phyloP scores from a whole-genome alignment of 2,329 filamentous ascomycete genomes.

The Catunica adiposa region DNA sequence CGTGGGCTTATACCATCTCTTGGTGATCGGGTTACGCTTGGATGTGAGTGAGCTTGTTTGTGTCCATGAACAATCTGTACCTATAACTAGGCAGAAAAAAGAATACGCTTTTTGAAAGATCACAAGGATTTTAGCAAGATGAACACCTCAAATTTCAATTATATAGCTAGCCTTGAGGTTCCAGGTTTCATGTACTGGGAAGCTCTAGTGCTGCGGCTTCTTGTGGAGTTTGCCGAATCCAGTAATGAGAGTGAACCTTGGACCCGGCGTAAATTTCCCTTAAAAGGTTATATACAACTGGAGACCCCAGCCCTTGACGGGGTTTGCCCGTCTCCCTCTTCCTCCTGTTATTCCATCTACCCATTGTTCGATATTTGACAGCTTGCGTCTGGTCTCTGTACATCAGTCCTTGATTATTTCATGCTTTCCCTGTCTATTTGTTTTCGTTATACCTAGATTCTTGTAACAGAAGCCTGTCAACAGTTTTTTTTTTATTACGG shows the following conservation, averaged over 20 bases:
- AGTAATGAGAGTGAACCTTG: not conserved
- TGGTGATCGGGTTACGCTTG: not conserved
- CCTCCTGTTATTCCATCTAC: constrained; percentile 1
- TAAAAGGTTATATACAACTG: constrained; percentile 13
- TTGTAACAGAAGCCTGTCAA: not conserved
- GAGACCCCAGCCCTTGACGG: constrained; percentile 7
- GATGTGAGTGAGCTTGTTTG: not conserved
- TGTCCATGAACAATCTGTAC: not conserved
- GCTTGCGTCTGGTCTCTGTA: not conserved
- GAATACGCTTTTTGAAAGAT: not conserved
- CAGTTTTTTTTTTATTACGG: not conserved
- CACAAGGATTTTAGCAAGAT: not conserved
- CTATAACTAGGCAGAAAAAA: no score
- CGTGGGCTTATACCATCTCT: not conserved
- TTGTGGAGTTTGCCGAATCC: not conserved
- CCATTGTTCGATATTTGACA: not conserved
- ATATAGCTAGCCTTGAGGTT: constrained; percentile 3
- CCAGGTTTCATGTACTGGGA: constrained; percentile 7
- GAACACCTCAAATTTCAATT: not conserved
- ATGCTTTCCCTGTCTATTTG: not conserved
- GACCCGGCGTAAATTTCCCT: not conserved
- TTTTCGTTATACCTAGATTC: not conserved
- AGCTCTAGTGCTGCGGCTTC: not conserved
- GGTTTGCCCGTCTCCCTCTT: not conserved
- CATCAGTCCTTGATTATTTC: not conserved